Base-by-base conservation (phyloP, 176 grass and related monocot genomes). In the Avena eriantha region DNA sequence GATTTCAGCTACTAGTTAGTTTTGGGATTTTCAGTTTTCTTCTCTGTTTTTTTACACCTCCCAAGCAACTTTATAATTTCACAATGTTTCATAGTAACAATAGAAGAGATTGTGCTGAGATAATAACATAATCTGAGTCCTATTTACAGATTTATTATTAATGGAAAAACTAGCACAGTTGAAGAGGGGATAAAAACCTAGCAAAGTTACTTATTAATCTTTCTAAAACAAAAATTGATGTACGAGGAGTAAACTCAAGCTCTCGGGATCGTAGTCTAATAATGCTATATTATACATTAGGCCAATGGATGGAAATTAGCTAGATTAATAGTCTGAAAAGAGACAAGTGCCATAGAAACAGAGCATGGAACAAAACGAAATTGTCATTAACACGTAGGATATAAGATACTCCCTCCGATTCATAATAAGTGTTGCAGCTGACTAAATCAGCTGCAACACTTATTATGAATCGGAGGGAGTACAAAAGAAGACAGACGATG, bases 381-480 rank as follows among this genome's bases (percentile, higher is more conserved):
- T 34, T n/a, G 79, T 0, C 26, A 85, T 33, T 33, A 69, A 26
- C 17, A 88, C n/a, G 45, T n/a, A 91, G 29, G 23, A 66, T 48
- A 48, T 84, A 68, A 33, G 12, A 87, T 41, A 41, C 5, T 41
- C 5, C 39, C 39, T 41, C 39, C 39, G 39, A 41, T 41, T 7
- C 39, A 41, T 41, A 41, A 41, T 41, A 41, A 41, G 39, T 29
- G 29, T 29, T 29, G 29, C 29, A 29, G 29, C 29, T 29, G 29
- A 29, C 29, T 29, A 29, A 29, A 29, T 29, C 29, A 29, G 29
- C 29, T 29, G 29, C 29, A 29, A 29, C 35, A 35, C 35, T 41
- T 41, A 41, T 41, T 41, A 41, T 41, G 39, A 5, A 41, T 7
- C 39, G 39, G 39, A 41, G 39, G 39, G 39, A 41, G 39, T 29